phyloP scores from a whole-genome alignment of 75 land plant species.

The Sequoiadendron giganteum region DNA sequence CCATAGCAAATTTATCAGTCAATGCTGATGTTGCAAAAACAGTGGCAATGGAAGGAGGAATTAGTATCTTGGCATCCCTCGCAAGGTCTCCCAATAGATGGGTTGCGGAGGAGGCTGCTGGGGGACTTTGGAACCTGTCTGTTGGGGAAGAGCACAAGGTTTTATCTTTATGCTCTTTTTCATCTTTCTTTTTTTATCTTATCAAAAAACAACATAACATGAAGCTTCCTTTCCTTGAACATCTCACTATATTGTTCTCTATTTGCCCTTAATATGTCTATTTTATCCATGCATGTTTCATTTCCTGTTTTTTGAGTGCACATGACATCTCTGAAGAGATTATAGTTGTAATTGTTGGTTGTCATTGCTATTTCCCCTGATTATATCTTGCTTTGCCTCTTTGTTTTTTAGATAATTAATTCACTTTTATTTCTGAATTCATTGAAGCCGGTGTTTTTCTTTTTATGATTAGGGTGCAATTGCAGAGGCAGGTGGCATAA shows the following conservation, averaged over 20 bases:
- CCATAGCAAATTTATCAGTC: constrained; percentile 96
- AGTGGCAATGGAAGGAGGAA: constrained; percentile 96
- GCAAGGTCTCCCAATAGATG: constrained; percentile 90
- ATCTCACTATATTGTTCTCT: not conserved
- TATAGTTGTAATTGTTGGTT: not conserved
- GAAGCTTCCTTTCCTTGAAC: not conserved
- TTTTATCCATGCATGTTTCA: not conserved
- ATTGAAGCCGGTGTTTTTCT: not conserved
- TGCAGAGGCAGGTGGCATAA: constrained; percentile 94
- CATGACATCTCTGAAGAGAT: not conserved
- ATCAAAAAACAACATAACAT: not conserved
- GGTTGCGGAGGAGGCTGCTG: constrained; percentile 99
- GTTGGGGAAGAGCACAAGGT: constrained; percentile 99
- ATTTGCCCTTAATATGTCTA: not conserved
- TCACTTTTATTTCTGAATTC: not conserved
- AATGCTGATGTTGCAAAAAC: constrained; percentile 94
- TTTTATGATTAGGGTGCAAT: constrained; percentile 72
- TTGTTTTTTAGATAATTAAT: not conserved
- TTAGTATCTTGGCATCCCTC: constrained; percentile 74
- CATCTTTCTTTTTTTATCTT: not conserved
- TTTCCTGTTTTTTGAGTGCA: not conserved
- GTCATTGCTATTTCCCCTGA: not conserved
- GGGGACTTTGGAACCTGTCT: constrained; percentile 99
- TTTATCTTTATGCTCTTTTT: not conserved
- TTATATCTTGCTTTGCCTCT: not conserved